Evolutionary conservation across 73 alveolate species (phyloP), one percentile per base, ranked within the genome.

Genomic region (Paramecium tetraurelia): DNA sequence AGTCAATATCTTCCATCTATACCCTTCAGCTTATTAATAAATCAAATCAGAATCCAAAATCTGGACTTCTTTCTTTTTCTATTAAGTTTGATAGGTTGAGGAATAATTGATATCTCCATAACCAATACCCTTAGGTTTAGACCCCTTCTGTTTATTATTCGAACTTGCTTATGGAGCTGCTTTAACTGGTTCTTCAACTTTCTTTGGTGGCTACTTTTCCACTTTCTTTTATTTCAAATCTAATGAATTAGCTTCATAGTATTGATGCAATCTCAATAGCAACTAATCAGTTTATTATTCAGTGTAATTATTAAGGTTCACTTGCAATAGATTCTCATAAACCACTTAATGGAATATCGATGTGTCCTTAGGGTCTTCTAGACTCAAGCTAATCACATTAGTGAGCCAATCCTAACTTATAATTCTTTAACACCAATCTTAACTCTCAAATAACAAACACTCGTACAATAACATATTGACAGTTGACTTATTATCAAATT

Each of bases 91-190:
- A 22, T 80, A 38, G 20, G 36, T 48, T 7, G 36, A 27, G 3
- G 75, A 20, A 63, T 43, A 48, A 7, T 35, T 72, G 7, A 80
- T 43, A 80, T 43, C 90, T 80, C 90, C 90, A 80, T 80, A 80
- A 14, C 90, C 90, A 44, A 80, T 43, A 20, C 90, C 90, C 21
- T 46, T 80, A 10, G 90, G 90, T 46, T 80, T 80, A 22, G 71
- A 18, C 21, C 57, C 57, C 29, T 80, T 31, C n/a, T 80, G 46
- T 80, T 80, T 80, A 31, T 80, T 80, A 20, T 75, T 35, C 1
- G 16, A 4, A 35, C 4, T 75, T 41, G 29, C 3, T 7, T n/a
- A 11, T 21, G 14, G 53, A 44, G 90, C 7, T 22, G 31, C 7
- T 20, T 80, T 48, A 20, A 9, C 21, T 10, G 24, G 21, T 80